Evolutionary conservation across 163 green algal species (phyloP), one percentile per base, ranked within the genome.

Genomic region (Scenedesmus sp.): DNA sequence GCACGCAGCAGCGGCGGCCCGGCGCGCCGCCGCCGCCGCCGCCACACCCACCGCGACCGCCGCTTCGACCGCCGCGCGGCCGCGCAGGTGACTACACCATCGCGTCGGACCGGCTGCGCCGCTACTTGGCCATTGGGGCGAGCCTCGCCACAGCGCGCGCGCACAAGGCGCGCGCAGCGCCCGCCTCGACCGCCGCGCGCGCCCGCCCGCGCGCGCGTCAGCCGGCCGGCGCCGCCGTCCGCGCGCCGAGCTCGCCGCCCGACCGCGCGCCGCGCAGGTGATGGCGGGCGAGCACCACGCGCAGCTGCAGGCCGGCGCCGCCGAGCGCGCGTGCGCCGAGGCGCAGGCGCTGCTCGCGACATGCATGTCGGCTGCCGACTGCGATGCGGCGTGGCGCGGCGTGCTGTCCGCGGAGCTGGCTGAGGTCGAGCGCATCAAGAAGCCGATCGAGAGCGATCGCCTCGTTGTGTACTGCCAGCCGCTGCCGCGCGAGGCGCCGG

Each of bases 401-500:
- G 51, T 75, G 60, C 51, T 81, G 34, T 34, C 75, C 51, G 45
- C 64, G 51, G 74, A 75, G 74, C 5, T 60, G 17, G 58, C 45
- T n/a, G 71, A 80, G 47, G 71, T 80, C 3, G 71, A 71, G 58
- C 31, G 58, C 26, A 63, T 70, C 13, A 80, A 53, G 74, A 60
- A 69, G 42, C 54, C 63, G 1, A 83, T 83, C 17, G 64, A 77
- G 56, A 83, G 60, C 7, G 75, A 83, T 64, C 60, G 75, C 39
- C 45, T 83, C 28, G 63, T 71, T 14, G 64, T 83, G 29, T 74
- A 70, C 64, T 63, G 54, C 39, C 75, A 83, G 57, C 64, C 64
- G 14, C 28, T 83, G 51, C 75, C 75, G 14, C 54, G 44, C 11
- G 64, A 77, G 28, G 15, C 65, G 10, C 10, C 24, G 10, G 22